phyloP scores from a whole-genome alignment of 2,329 filamentous ascomycete genomes.

The Talaromyces verruculosus region DNA sequence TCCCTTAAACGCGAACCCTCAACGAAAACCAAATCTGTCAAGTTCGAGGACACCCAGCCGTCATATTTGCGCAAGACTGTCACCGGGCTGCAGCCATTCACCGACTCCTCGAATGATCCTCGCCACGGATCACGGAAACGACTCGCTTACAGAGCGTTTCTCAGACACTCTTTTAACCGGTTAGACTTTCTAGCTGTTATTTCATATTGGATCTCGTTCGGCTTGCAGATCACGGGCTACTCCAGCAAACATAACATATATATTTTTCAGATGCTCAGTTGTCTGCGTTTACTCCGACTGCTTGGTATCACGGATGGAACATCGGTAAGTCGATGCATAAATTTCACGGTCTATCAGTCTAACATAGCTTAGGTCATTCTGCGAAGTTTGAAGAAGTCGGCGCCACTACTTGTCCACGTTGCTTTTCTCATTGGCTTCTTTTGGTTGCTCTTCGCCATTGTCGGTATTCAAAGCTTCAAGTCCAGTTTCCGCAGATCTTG shows the following conservation, averaged over 20 bases:
- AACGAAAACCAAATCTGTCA: conserved; percentile 52
- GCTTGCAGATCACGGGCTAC: conserved; percentile 66
- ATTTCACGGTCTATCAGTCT: conserved; percentile 21
- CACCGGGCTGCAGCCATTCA: conserved; percentile 69
- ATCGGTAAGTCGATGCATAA: conserved; percentile 59
- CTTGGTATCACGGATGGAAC: conserved; percentile 90
- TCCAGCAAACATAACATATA: conserved; percentile 73
- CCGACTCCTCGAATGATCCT: conserved; percentile 60
- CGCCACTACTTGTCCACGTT: conserved; percentile 85
- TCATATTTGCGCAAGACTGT: conserved; percentile 71
- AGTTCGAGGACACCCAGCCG: conserved; percentile 38
- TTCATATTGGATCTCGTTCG: conserved; percentile 91
- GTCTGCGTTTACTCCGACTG: conserved; percentile 86
- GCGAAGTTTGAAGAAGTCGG: conserved; percentile 90
- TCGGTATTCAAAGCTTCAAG: conserved; percentile 96
- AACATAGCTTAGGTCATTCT: conserved; percentile 70
- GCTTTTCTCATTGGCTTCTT: conserved; percentile 95
- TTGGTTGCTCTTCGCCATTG: conserved; percentile 94
- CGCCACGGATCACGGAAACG: conserved; percentile 79
- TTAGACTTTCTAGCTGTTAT: conserved; percentile 91
- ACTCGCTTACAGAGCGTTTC: conserved; percentile 84
- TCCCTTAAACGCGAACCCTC: conserved; percentile 75
- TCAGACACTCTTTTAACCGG: conserved; percentile 93
- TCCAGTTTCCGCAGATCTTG: conserved; percentile 75
- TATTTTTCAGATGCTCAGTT: conserved; percentile 95